Evolutionary conservation across 306 rosid genomes (phyloP), one percentile per base, ranked within the genome.

Genomic region (Rosa multiflora): DNA sequence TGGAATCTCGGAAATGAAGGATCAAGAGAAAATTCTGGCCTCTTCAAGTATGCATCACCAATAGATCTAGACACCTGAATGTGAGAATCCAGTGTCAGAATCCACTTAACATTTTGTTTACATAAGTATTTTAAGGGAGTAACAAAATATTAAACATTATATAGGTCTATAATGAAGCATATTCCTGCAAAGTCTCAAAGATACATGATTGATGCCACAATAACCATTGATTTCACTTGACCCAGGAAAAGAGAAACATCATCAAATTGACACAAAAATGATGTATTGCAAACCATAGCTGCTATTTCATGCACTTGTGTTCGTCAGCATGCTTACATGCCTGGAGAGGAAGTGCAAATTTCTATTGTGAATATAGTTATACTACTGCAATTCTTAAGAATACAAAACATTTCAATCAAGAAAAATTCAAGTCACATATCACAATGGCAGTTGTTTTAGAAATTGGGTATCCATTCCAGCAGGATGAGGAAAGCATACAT

Each of bases 11-110:
- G 96, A 84, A 88, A 91, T 21, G 98, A 82, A 48, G 92, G 96
- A 82, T 90, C 92, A 1, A 90, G 91, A 56, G 92, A 90, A 80
- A 91, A 94, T 85, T 94, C 97, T 10, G 97, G 90, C 64, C 80
- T 86, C 82, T 94, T 92, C 85, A 94, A 87, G 88, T 92, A 94
- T 48, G 97, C 97, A 82, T 94, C 98, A 10, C 97, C 98, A 29
- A 94, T 94, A 8, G 98, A 92, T 87, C 96, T 89, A 26, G 98
- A 94, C 73, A 92, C 97, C 98, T 92, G 85, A 82, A 47, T 78
- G 73, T 76, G 76, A 43, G 71, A 72, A 74, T 58, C 23, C 63
- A 58, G 63, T 58, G 32, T 29, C 32, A 43, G 71, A 72, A 74
- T 58, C 23, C 63, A 58, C 32, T 58, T 56, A 9, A 17, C 59